Evolutionary conservation across 768 basidiomycete genomes (phyloP).

Genomic region (Lentinus tigrinus): DNA sequence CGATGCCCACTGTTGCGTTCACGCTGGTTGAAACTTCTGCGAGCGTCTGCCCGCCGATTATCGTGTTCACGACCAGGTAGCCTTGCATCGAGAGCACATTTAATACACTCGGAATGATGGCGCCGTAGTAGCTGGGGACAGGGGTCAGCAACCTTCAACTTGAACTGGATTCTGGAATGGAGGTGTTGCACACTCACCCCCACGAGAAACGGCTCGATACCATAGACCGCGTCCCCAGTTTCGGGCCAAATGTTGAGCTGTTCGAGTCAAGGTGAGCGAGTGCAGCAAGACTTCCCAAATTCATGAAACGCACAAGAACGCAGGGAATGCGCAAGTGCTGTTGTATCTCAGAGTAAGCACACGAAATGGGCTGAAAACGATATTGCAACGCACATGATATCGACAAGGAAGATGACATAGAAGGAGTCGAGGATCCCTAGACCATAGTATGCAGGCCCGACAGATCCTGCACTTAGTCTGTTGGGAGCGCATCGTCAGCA

Average conservation of each 20-base stretch:
- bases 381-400: slow-evolving; percentile 41
- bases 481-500: neutral
- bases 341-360: neutral
- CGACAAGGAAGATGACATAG: slow-evolving; percentile 41
- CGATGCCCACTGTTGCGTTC: slow-evolving; percentile 37
- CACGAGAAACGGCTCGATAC: slow-evolving; percentile 53
- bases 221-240: slow-evolving; percentile 55
- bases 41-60: slow-evolving; percentile 49
- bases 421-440: slow-evolving; percentile 46
- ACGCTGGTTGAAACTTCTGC: slow-evolving; percentile 34
- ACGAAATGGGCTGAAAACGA: neutral
- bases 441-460: slow-evolving; percentile 49
- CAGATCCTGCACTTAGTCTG: slow-evolving; percentile 48
- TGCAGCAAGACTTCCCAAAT: neutral
- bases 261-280: neutral
- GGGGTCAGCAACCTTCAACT: too few species aligned
- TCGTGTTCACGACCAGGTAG: slow-evolving; percentile 47
- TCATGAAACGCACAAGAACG: slow-evolving; percentile 34
- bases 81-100: slow-evolving; percentile 46
- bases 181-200: slow-evolving; percentile 30
- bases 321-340: slow-evolving; percentile 35
- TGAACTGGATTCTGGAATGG: too few species aligned
- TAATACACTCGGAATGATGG: slow-evolving; percentile 36
- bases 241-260: slow-evolving; percentile 52
- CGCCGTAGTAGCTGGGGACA: slow-evolving; percentile 38